Evolutionary conservation across 225 moss, liverwort and hornwort genomes (phyloP), one percentile per base, ranked within the genome.

Genomic region (Asterella californica): DNA sequence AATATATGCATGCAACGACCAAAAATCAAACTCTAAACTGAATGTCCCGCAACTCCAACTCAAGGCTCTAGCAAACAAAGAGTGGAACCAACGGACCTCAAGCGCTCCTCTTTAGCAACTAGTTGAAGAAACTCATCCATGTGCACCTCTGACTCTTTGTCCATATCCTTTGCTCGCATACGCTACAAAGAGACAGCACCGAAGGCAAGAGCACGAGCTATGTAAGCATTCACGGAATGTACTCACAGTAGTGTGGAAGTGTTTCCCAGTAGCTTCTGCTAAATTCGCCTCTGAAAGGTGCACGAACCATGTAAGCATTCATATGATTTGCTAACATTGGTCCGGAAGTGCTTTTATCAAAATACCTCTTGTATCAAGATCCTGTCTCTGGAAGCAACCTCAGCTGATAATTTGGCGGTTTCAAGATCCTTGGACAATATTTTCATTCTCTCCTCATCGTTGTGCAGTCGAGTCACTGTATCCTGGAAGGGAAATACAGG

Each of bases 341-440:
- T 32, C 32, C 33, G 50, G 29, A 53, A 73, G 15, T 1, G 9
- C 18, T 22, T 73, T 14, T 10, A 18, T 17, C 47, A 30, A 0
- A 37, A 21, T 67, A 87, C 90, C 86, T 90, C 82, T 59, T 84
- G 73, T 54, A 72, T 12, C 29, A 79, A 69, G 8, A 63, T 55
- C 50, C 75, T 86, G 38, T 83, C 87, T 29, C 79, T 87, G 27
- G 76, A 72, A 42, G 82, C 80, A 74, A 77, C 68, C 34, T 84
- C 79, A 47, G 70, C 84, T 45, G 85, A 57, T 33, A 72, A 18
- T 82, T 75, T 86, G 14, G 86, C 71, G 48, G 77, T 83, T 78
- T 90, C 82, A 17, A 90, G 85, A 76, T 85, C 90, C 72, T 66
- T 62, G 6, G 47, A 66, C 76, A 86, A 60, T 6, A 30, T 36